These are phyloP conservation scores for Paramecium primaurelia DNA, from an alignment of 73 alveolate species.

Conservation along the genomic window DNA sequence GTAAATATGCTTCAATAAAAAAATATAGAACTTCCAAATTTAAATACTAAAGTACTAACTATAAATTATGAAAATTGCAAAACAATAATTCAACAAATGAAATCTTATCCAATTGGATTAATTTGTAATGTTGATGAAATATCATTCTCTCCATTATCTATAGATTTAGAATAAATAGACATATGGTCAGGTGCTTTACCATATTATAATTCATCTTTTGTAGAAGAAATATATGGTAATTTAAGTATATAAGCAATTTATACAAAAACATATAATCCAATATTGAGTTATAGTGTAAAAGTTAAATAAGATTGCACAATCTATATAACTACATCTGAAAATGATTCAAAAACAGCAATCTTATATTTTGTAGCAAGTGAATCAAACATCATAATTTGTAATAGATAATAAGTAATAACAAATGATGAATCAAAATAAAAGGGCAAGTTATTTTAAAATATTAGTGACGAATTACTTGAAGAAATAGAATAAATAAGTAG, in stretches of 20 bases:
- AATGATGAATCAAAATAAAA: background rate
- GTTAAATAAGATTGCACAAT: background rate
- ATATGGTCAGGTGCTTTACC: background rate
- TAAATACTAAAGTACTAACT: background rate
- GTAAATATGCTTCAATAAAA: background rate
- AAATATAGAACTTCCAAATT: background rate
- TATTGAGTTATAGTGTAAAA: background rate
- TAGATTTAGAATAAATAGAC: background rate
- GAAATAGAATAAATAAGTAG: background rate
- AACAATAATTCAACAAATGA: background rate
- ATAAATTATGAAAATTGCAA: background rate
- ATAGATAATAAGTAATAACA: background rate
- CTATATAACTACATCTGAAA: background rate
- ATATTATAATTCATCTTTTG: background rate
- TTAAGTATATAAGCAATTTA: background rate
- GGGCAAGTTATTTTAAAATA: background rate
- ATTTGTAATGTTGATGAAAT: background rate
- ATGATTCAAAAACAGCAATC: background rate
- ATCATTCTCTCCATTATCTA: background rate
- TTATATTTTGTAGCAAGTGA: background rate
- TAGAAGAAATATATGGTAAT: background rate
- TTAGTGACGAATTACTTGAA: background rate
- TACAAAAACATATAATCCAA: background rate
- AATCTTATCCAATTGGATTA: background rate
- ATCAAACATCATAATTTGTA: background rate